Base-by-base conservation (phyloP, 257 asterid species). In the Przewalskia tangutica region DNA sequence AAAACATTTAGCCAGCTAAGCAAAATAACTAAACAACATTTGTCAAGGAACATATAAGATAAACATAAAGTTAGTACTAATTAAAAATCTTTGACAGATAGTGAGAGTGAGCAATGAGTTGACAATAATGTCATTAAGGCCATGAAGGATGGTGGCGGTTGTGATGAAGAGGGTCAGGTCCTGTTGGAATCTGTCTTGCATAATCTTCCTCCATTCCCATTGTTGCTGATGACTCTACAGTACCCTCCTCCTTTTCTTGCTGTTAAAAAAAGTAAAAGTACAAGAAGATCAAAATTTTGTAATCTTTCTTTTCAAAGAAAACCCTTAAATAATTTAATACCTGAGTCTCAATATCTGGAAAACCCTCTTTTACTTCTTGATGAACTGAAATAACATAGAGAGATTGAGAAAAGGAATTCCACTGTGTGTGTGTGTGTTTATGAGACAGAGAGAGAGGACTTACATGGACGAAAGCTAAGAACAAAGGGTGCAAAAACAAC, bases 121-220 rank as follows among this genome's bases (percentile, higher is more conserved):
- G 55, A 40, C 44, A 4, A 17, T 42, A 36, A 8, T 18, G 44
- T 40, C 6, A 12, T 82, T 32, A 82, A 32, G 85, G 78, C 3
- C 14, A 11, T 5, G 8, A 50, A 3, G 85, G 82, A 77, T 48
- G 46, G 50, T 64, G 68, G 58, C n/a, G n/a, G n/a, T 63, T 64
- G 54, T 82, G 82, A 58, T 82, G 85, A 48, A 82, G 85, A 62
- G 85, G 85, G 44, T 82, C 82, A 32, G 85, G 85, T 63, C 85
- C 85, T 17, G 78, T 82, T 77, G 85, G 85, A 64, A 82, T 81
- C 77, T 62, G 67, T 54, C 85, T 82, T 63, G 77, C 78, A 44
- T 56, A 77, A 14, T 77, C 60, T 4, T 82, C 77, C 81, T 48
- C 42, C 66, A n/a, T n/a, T 51, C 77, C 32, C 81, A 56, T 40